Base-by-base conservation (phyloP, 148 eudicot species). In the Chenopodium berlandieri region DNA sequence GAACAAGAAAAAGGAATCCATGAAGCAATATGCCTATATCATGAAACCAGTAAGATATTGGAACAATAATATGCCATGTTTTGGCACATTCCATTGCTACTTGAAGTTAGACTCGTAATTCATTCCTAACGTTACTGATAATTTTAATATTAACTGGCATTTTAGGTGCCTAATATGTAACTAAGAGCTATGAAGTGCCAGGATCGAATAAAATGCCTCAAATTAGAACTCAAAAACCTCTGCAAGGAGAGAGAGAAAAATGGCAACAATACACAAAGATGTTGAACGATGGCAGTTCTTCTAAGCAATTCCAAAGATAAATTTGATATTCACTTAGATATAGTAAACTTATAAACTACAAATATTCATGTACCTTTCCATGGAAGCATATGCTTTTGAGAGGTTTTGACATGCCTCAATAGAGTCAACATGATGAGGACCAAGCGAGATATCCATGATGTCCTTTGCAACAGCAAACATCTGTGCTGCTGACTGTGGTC, bases 401-500 rank as follows among this genome's bases (percentile, higher is more conserved):
- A 97, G 97, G 81, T 94, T 94, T 84, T 94, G 99, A 69, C 90
- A 89, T 0, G 98, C 89, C 86, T 90, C 97, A 50, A 97, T 92
- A 20, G 99, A 77, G 63, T 97, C 99, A 7, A 82, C 80, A 80
- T 97, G 98, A 86, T 88, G 90, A 74, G 98, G 91, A 58, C 99
- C 98, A 76, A 97, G 98, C 4, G 97, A 81, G n/a, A 85, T 89
- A 65, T 97, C 99, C 99, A 97, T 94, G 32, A 97, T 94, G 10
- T 94, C 99, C 85, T 94, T 94, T 3, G 99, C 98, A 69, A 87
- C 86, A 60, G 97, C 92, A 89, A 97, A 94, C 89, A 91, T 90
- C 83, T 97, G 97, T 9, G 98, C 98, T 40, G 99, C 99, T 22
- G 97, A 90, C 77, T 97, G 91, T 74, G 97, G 98, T 75, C 98